phyloP scores from a whole-genome alignment of 164 flowering plant genomes.

The Annona cherimola region DNA sequence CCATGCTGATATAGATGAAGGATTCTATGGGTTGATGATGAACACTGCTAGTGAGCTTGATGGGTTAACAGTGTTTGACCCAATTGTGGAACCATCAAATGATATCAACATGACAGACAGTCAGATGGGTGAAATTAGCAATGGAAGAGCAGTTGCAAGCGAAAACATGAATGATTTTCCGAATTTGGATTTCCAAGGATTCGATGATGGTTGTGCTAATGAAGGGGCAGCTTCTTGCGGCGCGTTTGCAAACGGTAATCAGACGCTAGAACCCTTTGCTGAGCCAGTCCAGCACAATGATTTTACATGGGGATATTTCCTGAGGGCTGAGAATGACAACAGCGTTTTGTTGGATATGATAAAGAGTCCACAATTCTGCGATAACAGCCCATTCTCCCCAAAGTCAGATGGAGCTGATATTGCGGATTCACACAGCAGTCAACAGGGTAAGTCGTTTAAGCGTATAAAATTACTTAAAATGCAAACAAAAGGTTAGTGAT shows the following conservation, averaged over 20 bases:
- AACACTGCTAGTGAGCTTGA: background rate
- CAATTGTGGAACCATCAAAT: background rate
- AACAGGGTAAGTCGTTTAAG: too few relatives aligned
- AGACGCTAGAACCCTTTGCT: background rate
- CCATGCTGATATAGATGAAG: background rate
- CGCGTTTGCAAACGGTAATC: background rate
- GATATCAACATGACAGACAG: background rate
- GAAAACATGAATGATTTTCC: background rate
- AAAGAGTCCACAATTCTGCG: background rate
- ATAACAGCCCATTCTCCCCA: background rate
- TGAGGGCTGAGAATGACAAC: background rate
- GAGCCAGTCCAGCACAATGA: background rate
- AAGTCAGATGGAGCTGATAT: background rate
- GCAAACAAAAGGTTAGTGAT: constrained; percentile 6
- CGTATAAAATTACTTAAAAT: too few relatives aligned
- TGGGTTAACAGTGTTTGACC: background rate
- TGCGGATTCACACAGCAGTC: too few relatives aligned
- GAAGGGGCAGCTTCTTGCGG: background rate
- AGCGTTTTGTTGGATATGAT: background rate
- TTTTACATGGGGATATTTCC: background rate
- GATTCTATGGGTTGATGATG: background rate
- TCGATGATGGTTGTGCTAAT: background rate
- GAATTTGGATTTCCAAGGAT: background rate
- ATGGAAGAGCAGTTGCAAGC: background rate
- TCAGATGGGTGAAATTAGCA: background rate